These are phyloP conservation scores for Erodium maritimum DNA, from an alignment of 345 rosid species.

Conservation along the genomic window DNA sequence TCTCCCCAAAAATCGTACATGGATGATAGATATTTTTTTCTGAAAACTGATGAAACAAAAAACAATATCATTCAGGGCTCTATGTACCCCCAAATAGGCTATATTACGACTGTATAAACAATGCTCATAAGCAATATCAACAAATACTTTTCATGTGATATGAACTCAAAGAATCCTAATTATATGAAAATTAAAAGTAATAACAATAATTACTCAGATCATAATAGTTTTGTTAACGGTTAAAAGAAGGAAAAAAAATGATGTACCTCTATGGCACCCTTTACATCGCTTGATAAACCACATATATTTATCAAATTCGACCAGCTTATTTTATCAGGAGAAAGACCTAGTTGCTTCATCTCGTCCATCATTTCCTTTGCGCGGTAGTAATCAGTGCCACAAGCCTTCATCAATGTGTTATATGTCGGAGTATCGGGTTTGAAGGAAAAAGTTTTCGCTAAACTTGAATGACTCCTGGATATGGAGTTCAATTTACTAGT, in stretches of 20 bases:
- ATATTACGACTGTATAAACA: too few species aligned
- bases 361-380: constrained; percentile 72
- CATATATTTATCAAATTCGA: constrained; percentile 72
- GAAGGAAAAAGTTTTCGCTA: constrained; percentile 40
- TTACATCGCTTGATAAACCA: constrained; percentile 60
- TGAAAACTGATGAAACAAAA: too few species aligned
- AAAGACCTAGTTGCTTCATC: constrained; percentile 65
- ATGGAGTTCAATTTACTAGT: constrained; percentile 4
- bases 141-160: neutral
- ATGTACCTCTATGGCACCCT: constrained; percentile 76
- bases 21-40: too few species aligned
- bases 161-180: too few species aligned
- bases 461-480: constrained; percentile 25
- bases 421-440: constrained; percentile 64
- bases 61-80: too few species aligned
- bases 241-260: constrained; percentile 9
- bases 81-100: too few species aligned
- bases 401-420: constrained; percentile 75
- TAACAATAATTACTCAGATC: too few species aligned
- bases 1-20: too few species aligned
- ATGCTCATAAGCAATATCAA: too few species aligned
- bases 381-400: constrained; percentile 57
- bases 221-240: neutral
- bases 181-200: too few species aligned
- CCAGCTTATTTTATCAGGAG: constrained; percentile 77